Conservation (phyloP, 495 filamentous ascomycete species). For the Lophiotrema nucula region DNA sequence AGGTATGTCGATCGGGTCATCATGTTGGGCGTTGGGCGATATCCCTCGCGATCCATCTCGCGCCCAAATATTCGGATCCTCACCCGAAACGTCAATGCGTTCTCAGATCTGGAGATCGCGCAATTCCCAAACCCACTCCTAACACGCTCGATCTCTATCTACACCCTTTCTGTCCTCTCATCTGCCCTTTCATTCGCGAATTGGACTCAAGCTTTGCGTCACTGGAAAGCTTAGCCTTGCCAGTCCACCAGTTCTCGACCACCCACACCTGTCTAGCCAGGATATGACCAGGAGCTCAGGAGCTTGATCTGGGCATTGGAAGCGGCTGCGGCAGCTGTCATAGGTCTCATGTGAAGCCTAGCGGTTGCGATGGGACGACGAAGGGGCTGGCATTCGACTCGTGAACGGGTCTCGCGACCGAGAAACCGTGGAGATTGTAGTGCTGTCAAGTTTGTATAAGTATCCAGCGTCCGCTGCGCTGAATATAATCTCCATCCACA, state of each 20-base stretch:
- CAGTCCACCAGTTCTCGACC: conserved; percentile 12
- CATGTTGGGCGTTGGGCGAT: background rate
- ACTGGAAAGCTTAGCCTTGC: conserved; percentile 11
- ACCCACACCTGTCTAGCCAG: background rate
- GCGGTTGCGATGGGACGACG: background rate
- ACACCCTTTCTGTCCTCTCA: background rate
- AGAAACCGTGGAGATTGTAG: background rate
- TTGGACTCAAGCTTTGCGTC: conserved; percentile 9
- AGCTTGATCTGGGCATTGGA: background rate
- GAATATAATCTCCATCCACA: background rate
- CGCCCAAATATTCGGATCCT: background rate
- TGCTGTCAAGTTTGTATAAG: too few relatives aligned
- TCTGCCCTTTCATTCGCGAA: conserved; percentile 7
- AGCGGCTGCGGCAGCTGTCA: conserved; percentile 13
- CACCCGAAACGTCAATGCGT: conserved; percentile 27
- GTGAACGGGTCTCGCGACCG: background rate
- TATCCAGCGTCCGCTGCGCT: background rate
- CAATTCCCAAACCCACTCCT: conserved; percentile 17
- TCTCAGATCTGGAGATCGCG: conserved; percentile 18
- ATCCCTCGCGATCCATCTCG: background rate
- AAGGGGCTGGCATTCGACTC: background rate
- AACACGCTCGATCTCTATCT: conserved; percentile 1
- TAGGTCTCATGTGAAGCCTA: conserved; percentile 14
- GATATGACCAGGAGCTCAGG: conserved; percentile 15
- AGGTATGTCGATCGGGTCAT: background rate